Conservation (phyloP, 805 yeast species). For the Lachancea lanzarotensis region DNA sequence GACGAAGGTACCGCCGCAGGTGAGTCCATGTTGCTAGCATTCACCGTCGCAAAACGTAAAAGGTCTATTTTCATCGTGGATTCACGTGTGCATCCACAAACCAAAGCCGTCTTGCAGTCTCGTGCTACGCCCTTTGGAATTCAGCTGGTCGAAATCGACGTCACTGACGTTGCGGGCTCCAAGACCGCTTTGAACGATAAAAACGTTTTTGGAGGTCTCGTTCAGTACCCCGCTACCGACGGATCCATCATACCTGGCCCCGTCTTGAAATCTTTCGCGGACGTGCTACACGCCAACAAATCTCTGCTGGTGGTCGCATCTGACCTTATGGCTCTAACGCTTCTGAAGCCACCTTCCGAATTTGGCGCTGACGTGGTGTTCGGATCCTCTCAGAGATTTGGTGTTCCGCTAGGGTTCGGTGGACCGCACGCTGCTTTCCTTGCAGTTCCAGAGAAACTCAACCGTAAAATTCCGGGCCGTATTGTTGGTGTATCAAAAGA, state of each 20-base stretch:
- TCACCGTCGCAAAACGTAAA: conserved; percentile 60
- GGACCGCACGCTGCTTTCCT: conserved; percentile 99
- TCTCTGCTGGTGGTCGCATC: conserved; percentile 84
- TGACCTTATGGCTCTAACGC: conserved; percentile 81
- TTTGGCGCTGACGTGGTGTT: conserved; percentile 90
- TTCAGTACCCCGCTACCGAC: conserved; percentile 86
- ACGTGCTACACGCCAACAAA: conserved; percentile 59
- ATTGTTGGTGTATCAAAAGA: conserved; percentile 90
- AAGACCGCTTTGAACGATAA: conserved; percentile 31
- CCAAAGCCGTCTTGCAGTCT: conserved; percentile 67
- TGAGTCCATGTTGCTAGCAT: conserved; percentile 88
- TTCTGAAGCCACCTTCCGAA: conserved; percentile 74
- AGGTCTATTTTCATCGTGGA: conserved; percentile 67
- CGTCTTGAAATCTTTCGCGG: conserved; percentile 51
- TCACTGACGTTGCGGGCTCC: conserved; percentile 38
- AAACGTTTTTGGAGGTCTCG: conserved; percentile 69
- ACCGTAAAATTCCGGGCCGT: conserved; percentile 95
- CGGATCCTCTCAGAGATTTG: conserved; percentile 92
- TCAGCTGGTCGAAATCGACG: conserved; percentile 51
- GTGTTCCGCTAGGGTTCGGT: conserved; percentile 96
- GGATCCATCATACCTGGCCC: conserved; percentile 54
- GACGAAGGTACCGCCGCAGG: conserved; percentile 98
- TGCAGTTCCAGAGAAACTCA: conserved; percentile 71
- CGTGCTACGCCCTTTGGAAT: conserved; percentile 74
- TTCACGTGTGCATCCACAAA: conserved; percentile 73